Evolutionary conservation across 176 grass and related monocot species (phyloP), one percentile per base, ranked within the genome.

Genomic region (Musa acuminata): DNA sequence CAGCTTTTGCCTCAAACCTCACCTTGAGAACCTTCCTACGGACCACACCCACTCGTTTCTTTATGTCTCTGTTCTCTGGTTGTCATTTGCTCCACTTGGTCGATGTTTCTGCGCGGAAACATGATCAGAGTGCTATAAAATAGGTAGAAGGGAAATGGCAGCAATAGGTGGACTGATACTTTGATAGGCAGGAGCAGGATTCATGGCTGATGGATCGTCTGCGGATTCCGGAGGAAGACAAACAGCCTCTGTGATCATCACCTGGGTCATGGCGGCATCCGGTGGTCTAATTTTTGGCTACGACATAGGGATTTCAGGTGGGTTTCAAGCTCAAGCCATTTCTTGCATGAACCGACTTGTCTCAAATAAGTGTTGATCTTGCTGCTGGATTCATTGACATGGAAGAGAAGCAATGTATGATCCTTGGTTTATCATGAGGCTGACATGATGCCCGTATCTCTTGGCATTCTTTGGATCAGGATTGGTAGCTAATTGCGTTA

Each of bases 241-340:
- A 51, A 90, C 91, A 43, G 52, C 81, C 17, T 75, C 85, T 0
- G 88, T 91, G 58, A 72, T 96, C 69, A 79, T 84, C 51, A 84
- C 72, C 49, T 95, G 91, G 77, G 57, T 90, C 23, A 84, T 90
- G 80, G 91, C 91, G 2, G 91, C 91, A 67, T 94, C 91, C 12
- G 91, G 91, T 7, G 91, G 91, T 66, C 83, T 95, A 8, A 95
- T 95, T 75, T 95, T 95, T 71, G 87, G 91, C 74, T 95, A 90
- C 25, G 87, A 88, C 77, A 88, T 95, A 20, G 91, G 91, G 60
- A 88, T 95, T 78, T 95, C 91, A 75, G 91, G 85, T 90, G 16
- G 10, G 53, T 29, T 23, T 43, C 35, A 43, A 43, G 35, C 35
- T 43, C 64, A 19, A 49, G 58, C 8, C 68, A 53, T n/a, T 5